Conservation (phyloP, 495 filamentous ascomycete species). For the Aspergillus diversus region DNA sequence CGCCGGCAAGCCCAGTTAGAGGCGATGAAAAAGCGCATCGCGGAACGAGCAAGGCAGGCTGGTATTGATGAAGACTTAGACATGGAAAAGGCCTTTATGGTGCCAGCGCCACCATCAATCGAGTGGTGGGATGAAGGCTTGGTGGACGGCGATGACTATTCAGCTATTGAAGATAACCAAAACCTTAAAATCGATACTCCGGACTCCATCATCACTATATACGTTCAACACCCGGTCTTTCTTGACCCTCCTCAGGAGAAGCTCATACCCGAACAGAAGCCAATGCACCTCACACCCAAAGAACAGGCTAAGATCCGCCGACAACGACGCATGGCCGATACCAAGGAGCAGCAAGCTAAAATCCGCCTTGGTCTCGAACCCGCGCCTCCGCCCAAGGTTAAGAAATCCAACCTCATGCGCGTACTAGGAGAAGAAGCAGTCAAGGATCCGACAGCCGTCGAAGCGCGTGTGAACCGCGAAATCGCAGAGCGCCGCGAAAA, state of each 20-base stretch:
- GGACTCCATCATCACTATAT: slow-evolving; percentile 84
- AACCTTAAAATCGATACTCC: slow-evolving; percentile 73
- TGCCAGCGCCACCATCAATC: slow-evolving; percentile 80
- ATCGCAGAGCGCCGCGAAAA: slow-evolving; percentile 80
- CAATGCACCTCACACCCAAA: slow-evolving; percentile 88
- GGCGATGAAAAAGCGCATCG: slow-evolving; percentile 91
- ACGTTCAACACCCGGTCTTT: slow-evolving; percentile 92
- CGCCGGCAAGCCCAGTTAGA: slow-evolving; percentile 86
- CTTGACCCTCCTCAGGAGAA: slow-evolving; percentile 90
- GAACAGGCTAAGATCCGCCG: slow-evolving; percentile 91
- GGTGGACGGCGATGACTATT: slow-evolving; percentile 73
- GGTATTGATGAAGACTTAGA: slow-evolving; percentile 91
- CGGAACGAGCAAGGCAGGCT: slow-evolving; percentile 78
- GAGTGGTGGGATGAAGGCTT: slow-evolving; percentile 99
- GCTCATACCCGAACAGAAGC: slow-evolving; percentile 75
- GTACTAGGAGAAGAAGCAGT: slow-evolving; percentile 97
- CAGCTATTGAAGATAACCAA: slow-evolving; percentile 62
- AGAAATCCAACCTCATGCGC: slow-evolving; percentile 94
- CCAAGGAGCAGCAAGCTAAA: slow-evolving; percentile 96
- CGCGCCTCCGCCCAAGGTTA: slow-evolving; percentile 90
- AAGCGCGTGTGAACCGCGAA: slow-evolving; percentile 88
- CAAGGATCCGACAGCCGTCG: slow-evolving; percentile 95
- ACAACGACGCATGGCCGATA: slow-evolving; percentile 84
- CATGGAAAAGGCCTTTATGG: slow-evolving; percentile 83
- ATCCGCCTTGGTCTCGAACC: slow-evolving; percentile 87